Percentiles rank a stretch among this genome's conserved stretches.
Evolutionary conservation across 805 yeast genomes (phyloP).

Genomic region (Huiozyma naganishii): DNA sequence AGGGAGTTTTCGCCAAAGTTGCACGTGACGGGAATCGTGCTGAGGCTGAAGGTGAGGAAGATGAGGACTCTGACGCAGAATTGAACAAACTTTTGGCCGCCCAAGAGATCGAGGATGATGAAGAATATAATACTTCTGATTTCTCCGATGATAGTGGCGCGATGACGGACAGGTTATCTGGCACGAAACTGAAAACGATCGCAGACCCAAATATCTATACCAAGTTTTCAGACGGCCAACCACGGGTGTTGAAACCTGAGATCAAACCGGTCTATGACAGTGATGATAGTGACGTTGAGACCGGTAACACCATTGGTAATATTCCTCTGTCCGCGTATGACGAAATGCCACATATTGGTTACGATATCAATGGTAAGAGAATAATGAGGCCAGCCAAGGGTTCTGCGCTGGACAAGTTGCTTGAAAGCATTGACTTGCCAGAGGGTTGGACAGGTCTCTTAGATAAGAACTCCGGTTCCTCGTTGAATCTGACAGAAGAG

Average conservation of each 20-base stretch:
- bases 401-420: constrained; percentile 79
- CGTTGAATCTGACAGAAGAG: constrained; percentile 72
- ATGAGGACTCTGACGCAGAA: constrained; percentile 50
- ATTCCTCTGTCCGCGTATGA: constrained; percentile 90
- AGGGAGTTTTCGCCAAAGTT: background rate
- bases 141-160: constrained; percentile 34
- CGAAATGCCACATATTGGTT: constrained; percentile 94
- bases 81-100: constrained; percentile 51
- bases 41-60: constrained; percentile 20
- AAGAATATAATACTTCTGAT: constrained; percentile 21
- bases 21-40: constrained; percentile 9
- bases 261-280: constrained; percentile 91
- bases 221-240: constrained; percentile 65
- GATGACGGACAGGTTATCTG: constrained; percentile 44
- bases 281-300: constrained; percentile 81
- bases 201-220: constrained; percentile 37
- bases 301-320: constrained; percentile 84
- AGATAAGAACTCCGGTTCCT: constrained; percentile 79
- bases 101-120: constrained; percentile 27
- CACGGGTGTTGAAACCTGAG: constrained; percentile 74
- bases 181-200: constrained; percentile 41
- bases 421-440: constrained; percentile 88
- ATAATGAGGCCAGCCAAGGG: constrained; percentile 99
- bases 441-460: constrained; percentile 98
- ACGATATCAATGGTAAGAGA: constrained; percentile 92